Evolutionary conservation across 2,329 filamentous ascomycete genomes (phyloP), one percentile per base, ranked within the genome.

Genomic region (Neofusicoccum sp.): DNA sequence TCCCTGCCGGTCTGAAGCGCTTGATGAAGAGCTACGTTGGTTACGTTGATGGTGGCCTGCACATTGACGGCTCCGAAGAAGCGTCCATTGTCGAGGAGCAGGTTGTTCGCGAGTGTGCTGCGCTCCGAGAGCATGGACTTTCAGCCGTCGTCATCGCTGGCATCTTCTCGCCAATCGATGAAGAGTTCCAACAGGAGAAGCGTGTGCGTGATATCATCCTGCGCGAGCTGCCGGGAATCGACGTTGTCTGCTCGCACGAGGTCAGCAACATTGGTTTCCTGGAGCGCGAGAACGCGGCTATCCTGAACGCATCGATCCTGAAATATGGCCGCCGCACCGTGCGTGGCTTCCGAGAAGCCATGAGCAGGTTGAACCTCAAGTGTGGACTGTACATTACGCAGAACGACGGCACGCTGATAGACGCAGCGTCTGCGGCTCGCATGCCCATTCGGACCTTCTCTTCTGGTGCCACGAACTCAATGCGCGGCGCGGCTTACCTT

Each of bases 141-240:
- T 75, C 72, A 22, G 78, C 78, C 43, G 75, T 88, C 1, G 85
- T 86, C 0, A 74, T 88, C 4, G 80, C 83, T 4, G 85, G 85
- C 1, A 80, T 87, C 7, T 87, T 85, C 71, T 84, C 82, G 7
- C 84, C 85, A 0, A 83, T 87, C 29, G 85, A 88, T 68, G 79
- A 81, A 8, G 66, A 78, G 3, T 80, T 81, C 67, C 73, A 72
- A 45, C 85, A 87, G 69, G 85, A 87, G 71, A 75, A 82, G 43
- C 72, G 76, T 3, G 83, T 82, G 3, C 76, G 78, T 3, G 73
- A 76, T 2, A 82, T 86, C 45, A 73, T 86, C 16, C 74, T 76
- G 31, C 72, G 77, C 6, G 81, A 82, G 66, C 71, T 84, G 2
- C 76, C 79, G 2, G 76, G 74, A 0, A 75, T 80, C 4, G 81